Evolutionary conservation across 192 early-diverging fungal species (phyloP), one percentile per base, ranked within the genome.

Genomic region (Gigaspora rosea): DNA sequence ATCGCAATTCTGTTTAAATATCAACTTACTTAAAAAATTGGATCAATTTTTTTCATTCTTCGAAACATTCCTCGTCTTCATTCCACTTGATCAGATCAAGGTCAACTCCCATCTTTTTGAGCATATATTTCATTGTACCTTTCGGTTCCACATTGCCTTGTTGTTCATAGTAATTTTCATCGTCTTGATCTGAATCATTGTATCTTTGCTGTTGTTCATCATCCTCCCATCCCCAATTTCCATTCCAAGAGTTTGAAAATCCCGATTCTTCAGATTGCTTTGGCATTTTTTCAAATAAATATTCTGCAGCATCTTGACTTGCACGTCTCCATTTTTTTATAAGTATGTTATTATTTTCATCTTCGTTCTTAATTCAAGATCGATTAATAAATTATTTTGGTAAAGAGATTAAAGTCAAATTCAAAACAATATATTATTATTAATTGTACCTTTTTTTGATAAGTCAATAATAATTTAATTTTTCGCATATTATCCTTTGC

Each of bases 41-140:
- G 27, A 27, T 27, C 41, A 41, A 41, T 10, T 62, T 58, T n/a
- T 8, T 48, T 54, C 35, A 71, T 15, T 73, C 71, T 58, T 73
- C 71, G n/a, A 73, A 73, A 32, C 71, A 73, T 46, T 73, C 71
- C 35, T 73, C 71, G 13, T 73, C 54, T 46, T 73, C 52, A 73
- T 73, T 73, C 71, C 71, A 73, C 15, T 41, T 73, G 51, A 73
- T 73, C n/a, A 58, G 20, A 11, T 56, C 50, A 10, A 73, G 22
- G 12, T 58, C 52, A 73, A 73, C 18, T 27, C 71, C 71, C 71
- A 73, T 73, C 13, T 41, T 32, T 22, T 20, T 51, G 41, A 73
- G 52, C 71, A 73, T 73, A 20, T 20, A 59, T 73, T 56, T 73
- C 71, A 73, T 73, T 4, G 71, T 48, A 4, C 22, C 59, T 61